phyloP scores from a whole-genome alignment of 2,329 filamentous ascomycete genomes.

The Cytospora chrysosperma region DNA sequence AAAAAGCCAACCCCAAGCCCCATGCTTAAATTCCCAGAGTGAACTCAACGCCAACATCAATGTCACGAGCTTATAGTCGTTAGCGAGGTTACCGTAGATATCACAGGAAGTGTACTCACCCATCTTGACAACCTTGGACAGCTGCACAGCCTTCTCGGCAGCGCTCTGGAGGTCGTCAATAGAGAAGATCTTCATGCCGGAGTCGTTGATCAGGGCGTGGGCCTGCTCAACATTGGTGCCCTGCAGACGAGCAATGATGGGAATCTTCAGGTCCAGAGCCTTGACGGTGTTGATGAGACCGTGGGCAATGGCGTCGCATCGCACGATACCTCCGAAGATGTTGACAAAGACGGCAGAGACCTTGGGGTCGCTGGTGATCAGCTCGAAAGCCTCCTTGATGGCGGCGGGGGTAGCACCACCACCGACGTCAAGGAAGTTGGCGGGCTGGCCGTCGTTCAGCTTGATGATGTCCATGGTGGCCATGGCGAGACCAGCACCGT shows the following conservation, averaged over 20 bases:
- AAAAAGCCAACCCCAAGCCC: conserved; percentile 7
- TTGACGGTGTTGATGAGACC: conserved; percentile 94
- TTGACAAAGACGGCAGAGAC: conserved; percentile 99
- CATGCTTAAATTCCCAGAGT: conserved; percentile 79
- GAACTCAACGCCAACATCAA: conserved; percentile 96
- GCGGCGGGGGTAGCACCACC: conserved; percentile 95
- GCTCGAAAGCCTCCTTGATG: conserved; percentile 96
- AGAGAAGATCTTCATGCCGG: conserved; percentile 98
- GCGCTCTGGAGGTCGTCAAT: conserved; percentile 97
- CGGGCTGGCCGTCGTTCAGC: conserved; percentile 91
- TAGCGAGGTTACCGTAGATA: conserved; percentile 14
- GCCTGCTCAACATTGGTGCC: conserved; percentile 98
- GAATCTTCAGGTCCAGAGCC: conserved; percentile 92
- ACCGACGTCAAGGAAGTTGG: conserved; percentile 98
- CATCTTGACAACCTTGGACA: conserved; percentile 99
- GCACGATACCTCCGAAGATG: conserved; percentile 98
- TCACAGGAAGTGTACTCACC: conserved; percentile 54
- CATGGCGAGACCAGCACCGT: conserved; percentile 98
- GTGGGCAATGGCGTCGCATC: conserved; percentile 95
- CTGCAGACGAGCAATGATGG: conserved; percentile 95
- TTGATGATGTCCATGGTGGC: conserved; percentile 99
- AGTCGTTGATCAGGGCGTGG: conserved; percentile 91
- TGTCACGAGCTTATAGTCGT: conserved; percentile 70
- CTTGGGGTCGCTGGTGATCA: conserved; percentile 98
- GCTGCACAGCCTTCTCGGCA: conserved; percentile 96